A percentile compares a stretch with the other conserved stretches of the same genome.
These are phyloP conservation scores for Simplicillium sp. DNA, from an alignment of 2,329 filamentous ascomycete species.

Conservation along the genomic window DNA sequence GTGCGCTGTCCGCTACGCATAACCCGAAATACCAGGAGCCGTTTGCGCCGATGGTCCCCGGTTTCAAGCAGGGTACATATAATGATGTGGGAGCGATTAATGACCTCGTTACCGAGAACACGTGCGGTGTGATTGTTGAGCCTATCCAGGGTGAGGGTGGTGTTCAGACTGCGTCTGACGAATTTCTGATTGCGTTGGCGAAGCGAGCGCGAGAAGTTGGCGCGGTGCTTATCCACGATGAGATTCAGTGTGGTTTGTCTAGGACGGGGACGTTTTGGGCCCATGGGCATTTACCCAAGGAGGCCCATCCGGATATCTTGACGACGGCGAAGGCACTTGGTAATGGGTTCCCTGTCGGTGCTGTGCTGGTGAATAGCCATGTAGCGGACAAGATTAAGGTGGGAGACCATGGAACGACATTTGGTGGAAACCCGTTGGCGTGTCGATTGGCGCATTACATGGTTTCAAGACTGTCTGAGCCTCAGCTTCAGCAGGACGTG, in stretches of 20 bases:
- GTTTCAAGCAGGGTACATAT: conserved; percentile 77
- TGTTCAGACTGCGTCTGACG: conserved; percentile 71
- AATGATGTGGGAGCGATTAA: conserved; percentile 71
- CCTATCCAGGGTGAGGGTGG: conserved; percentile 97
- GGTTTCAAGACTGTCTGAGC: conserved; percentile 64
- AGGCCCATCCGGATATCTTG: conserved; percentile 86
- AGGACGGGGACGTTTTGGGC: conserved; percentile 90
- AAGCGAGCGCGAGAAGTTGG: conserved; percentile 77
- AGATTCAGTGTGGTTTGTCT: conserved; percentile 90
- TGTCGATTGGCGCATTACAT: conserved; percentile 81
- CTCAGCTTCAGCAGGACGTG: conserved; percentile 61
- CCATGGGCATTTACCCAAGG: conserved; percentile 61
- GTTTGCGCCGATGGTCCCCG: conserved; percentile 91
- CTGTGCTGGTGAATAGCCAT: conserved; percentile 35
- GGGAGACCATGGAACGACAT: conserved; percentile 90
- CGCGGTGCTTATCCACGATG: conserved; percentile 85
- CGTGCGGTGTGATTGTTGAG: conserved; percentile 91
- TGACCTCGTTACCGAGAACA: conserved; percentile 69
- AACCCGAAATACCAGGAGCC: conserved; percentile 97
- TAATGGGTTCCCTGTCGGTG: conserved; percentile 92
- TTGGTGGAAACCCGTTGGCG: conserved; percentile 84
- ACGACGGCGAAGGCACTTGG: conserved; percentile 94
- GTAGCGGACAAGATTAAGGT: conserved; percentile 32
- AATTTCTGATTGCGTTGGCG: conserved; percentile 79
- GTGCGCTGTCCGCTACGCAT: conserved; percentile 85